Evolutionary conservation across 2,329 filamentous ascomycete genomes (phyloP), one percentile per base, ranked within the genome.

Genomic region (Epichloe aotearoae): DNA sequence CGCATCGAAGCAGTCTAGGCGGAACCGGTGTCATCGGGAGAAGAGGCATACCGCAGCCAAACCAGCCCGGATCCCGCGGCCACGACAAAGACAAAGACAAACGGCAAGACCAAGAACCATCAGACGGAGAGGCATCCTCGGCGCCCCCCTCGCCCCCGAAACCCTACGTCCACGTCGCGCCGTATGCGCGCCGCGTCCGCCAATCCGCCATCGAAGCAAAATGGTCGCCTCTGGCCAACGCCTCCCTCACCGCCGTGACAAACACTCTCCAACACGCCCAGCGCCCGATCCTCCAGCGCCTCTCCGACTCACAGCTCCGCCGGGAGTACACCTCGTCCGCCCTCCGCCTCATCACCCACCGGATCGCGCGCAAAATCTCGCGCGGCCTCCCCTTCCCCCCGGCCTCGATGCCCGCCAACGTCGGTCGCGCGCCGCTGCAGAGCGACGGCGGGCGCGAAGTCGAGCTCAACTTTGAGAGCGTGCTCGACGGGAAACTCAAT

Each of bases 371-470:
- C 46, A 83, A 82, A 59, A 66, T 87, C 5, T 64, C 70, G 15
- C 74, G 73, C 36, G 79, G 77, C 11, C 70, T 85, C 48, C 82
- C 82, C n/a, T 86, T 88, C 60, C 84, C 84, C 78, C 84, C 78
- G 0, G 71, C 75, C 3, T 62, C 66, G 1, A 57, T 62, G 46
- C 54, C 58, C 5, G 54, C 61, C 53, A 14, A 48, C 49, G 40
- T 52, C 26, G 46, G 51, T 10, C 46, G 49, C 33, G 42, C 34
- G 37, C 50, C 47, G 53, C 57, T 33, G 60, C 59, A 17, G 63
- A 59, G 23, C 37, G 63, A 68, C 20, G 71, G 68, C 7, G 69
- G 72, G 15, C 72, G 78, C 47, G 76, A 75, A 43, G 69, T 73
- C 30, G 80, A 84, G 59, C 77, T 88, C 45, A 75, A 84, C 58